Evolutionary conservation across 2,329 filamentous ascomycete species (phyloP), one percentile per base, ranked within the genome.

Genomic region (Atkinsonella texensis): DNA sequence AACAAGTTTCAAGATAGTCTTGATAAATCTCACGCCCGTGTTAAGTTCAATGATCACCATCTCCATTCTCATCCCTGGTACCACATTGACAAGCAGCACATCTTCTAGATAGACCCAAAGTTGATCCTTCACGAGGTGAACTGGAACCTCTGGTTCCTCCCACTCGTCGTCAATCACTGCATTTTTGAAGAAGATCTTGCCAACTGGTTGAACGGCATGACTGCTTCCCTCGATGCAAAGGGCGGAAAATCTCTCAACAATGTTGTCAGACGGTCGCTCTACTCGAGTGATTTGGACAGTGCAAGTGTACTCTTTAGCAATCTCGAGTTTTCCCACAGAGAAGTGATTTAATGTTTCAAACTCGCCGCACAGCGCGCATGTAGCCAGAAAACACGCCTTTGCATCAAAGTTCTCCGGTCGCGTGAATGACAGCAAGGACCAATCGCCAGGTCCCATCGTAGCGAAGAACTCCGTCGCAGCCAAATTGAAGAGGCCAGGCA

Each of bases 401-500:
- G 75, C 66, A 1, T 74, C 66, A 7, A 70, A 66, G 4, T 70
- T 62, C 1, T 73, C 63, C 0, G 76, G 65, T 1, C 62, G 58
- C 11, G 55, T 57, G 44, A 58, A 61, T 3, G 56, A 50, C 3
- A 57, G 52, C 46, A 63, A 58, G 1, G 59, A 60, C 65, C 64
- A 68, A 9, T 62, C 58, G 4, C 66, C 53, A 4, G 64, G 54
- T 0, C 60, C 57, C 11, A 58, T 42, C 1, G 66, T 60, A 46
- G 76, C 80, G 60, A 87, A 87, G 0, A 94, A 70, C 10, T 76
- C 78, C 1, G 81, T 81, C 47, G 84, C 84, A 0, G 86, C 84
- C n/a, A 75, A 72, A 65, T 94, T 94, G 74, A 95, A 96, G 11
- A 78, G 68, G 0, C 90, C 90, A 0, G 90, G 89, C 6, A 94